These are phyloP conservation scores for Phialophora chinensis DNA, from an alignment of 2,329 filamentous ascomycete species.

Conservation along the genomic window DNA sequence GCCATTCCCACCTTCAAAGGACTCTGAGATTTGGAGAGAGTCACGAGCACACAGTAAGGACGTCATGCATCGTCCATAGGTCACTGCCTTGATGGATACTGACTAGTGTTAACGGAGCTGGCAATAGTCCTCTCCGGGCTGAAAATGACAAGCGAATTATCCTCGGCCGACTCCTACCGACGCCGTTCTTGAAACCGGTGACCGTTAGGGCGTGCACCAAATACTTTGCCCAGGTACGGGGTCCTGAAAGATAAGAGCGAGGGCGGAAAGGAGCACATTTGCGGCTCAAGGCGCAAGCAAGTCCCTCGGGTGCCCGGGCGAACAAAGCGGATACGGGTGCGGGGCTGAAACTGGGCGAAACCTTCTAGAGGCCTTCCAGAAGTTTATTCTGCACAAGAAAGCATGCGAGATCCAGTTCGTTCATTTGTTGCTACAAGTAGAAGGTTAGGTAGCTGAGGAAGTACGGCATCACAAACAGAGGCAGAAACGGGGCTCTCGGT, in stretches of 20 bases:
- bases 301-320: background rate
- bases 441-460: too few relatives aligned
- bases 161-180: background rate
- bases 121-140: background rate
- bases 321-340: background rate
- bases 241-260: background rate
- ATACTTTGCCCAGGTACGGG: background rate
- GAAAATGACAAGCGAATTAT: background rate
- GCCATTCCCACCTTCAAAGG: background rate
- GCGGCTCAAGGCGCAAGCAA: conserved; percentile 1
- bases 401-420: too few relatives aligned
- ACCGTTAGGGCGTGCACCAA: background rate
- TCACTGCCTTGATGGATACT: background rate
- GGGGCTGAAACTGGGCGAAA: background rate
- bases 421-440: too few relatives aligned
- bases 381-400: background rate
- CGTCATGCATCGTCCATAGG: background rate
- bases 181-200: background rate
- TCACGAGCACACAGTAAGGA: background rate
- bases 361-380: background rate
- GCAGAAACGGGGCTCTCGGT: background rate
- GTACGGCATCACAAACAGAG: too few relatives aligned
- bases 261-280: background rate
- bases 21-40: background rate
- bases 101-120: background rate